Conservation (phyloP, 78 protist genomes). For the Fonticula alba region DNA sequence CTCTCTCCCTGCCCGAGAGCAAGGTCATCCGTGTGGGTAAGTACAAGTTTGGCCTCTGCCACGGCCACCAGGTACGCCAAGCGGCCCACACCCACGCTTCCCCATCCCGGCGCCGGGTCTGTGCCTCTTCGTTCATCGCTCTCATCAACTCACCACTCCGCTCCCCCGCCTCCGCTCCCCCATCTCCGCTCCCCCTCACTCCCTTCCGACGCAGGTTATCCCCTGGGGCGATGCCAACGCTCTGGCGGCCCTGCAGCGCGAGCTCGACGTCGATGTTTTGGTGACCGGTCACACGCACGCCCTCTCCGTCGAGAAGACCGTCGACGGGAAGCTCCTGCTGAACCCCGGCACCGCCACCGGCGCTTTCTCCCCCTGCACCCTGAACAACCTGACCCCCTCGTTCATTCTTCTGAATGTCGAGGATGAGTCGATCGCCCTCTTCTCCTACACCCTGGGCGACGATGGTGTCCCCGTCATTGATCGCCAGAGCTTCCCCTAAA, state of each 20-base stretch:
- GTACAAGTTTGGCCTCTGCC: constrained; percentile 85
- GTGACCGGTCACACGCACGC: constrained; percentile 83
- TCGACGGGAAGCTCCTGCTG: constrained; percentile 68
- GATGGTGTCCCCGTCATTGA: no score
- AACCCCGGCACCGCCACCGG: constrained; percentile 99
- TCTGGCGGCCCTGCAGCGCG: constrained; percentile 71
- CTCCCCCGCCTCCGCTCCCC: no score
- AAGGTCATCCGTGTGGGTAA: constrained; percentile 70
- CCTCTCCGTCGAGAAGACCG: constrained; percentile 20
- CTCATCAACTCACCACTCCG: no score
- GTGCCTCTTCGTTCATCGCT: no score
- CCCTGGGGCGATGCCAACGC: constrained; percentile 83
- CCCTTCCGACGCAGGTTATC: constrained; percentile 17
- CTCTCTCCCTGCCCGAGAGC: no score
- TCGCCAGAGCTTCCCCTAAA: no score
- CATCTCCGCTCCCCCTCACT: no score
- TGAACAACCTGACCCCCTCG: no score
- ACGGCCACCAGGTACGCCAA: constrained; percentile 92
- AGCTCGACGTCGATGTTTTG: constrained; percentile 87
- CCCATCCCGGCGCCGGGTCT: constrained; percentile 66
- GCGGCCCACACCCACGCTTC: constrained; percentile 79
- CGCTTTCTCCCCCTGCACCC: no score
- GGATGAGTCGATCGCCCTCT: no score
- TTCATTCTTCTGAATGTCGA: no score
- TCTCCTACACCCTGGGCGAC: no score